Base-by-base conservation (phyloP, 805 yeast genomes). In the Cyberlindnera euphorbiiphila region DNA sequence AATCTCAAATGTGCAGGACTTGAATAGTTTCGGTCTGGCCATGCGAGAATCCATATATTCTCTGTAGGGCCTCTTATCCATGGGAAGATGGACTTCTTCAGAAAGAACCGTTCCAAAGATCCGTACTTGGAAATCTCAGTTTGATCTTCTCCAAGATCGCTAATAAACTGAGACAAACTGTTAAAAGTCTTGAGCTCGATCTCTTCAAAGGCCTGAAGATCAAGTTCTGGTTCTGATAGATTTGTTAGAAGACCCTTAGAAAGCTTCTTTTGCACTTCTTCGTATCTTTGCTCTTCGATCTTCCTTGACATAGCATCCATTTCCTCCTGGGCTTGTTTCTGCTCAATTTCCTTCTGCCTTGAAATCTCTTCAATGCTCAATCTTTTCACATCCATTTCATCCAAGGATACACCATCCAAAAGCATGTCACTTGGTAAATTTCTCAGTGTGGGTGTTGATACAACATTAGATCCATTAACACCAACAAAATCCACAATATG, bases 401-500 rank as follows among this genome's bases (percentile, higher is more conserved):
- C 49, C 28, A 61, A 31, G 0, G 68, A 54, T 10, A 57, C 49
- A 4, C 60, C 65, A 16, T 65, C 54, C 8, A 62, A 43, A 3
- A 24, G 29, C 16, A 38, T 36, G 17, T 39, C 55, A 23, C 39
- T 25, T 9, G 54, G 52, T 3, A 51, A 36, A 7, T 68, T 70
- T 25, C 68, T 63, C 11, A 82, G 58, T 0, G 74, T 68, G 0
- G 87, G 85, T 1, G 71, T 67, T 1, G 81, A 69, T 11, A 68
- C 68, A 4, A 81, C 64, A 4, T 82, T 82, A 0, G 66, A 63
- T n/a, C 63, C 65, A 11, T 65, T 65, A 1, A 80, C 69, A 9
- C 79, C 84, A n/a, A 79, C 85, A 59, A 87, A 76, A 55, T 88
- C 96, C 1, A 86, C 69, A 6, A 89, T 69, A 50, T 81, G 82